Evolutionary conservation across 108 stramenopile genomes (phyloP), one percentile per base, ranked within the genome.

Genomic region (Fragilaria crotonensis): DNA sequence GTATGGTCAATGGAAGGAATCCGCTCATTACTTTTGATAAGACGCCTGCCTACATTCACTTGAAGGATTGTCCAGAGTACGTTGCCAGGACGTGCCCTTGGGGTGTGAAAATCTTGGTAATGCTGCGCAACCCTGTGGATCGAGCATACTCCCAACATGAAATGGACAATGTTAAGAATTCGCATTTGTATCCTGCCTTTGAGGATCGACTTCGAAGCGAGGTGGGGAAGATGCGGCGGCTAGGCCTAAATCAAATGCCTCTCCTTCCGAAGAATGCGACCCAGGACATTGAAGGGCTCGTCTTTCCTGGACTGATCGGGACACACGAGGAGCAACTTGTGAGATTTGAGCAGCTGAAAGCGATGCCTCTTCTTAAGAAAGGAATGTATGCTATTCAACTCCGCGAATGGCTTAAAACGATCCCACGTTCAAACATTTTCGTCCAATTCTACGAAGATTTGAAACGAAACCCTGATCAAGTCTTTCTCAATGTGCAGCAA

Each of bases 371-470:
- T 31, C 25, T 96, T 5, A 81, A 71, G n/a, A 72, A 89, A 59
- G 94, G 94, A 2, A 41, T 93, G 58, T 96, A 96, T 66, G 89
- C 87, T 20, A 51, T 94, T 33, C 96, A 95, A 74, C 73, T 94
- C 45, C 68, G 80, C 54, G 80, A 76, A 22, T 96, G 92, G 90
- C 65, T 83, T 11, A 62, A 71, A 4, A 78, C 74, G 3, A 87
- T 90, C 56, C 57, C 68, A 4, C 14, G 48, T 25, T 58, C 55
- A 26, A 66, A 67, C 26, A 65, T 93, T 25, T 75, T 88, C 57
- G 79, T 88, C 4, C 27, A 89, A 25, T 82, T 72, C 36, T 68
- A 81, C 45, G 91, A 94, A 59, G 79, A 92, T 22, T 69, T 96
- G 74, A 25, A 62, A 59, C 2, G 21, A 0, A 45, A 70, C 4